Evolutionary conservation across 495 filamentous ascomycete species (phyloP).

Genomic region (Penicillium cinerascens): DNA sequence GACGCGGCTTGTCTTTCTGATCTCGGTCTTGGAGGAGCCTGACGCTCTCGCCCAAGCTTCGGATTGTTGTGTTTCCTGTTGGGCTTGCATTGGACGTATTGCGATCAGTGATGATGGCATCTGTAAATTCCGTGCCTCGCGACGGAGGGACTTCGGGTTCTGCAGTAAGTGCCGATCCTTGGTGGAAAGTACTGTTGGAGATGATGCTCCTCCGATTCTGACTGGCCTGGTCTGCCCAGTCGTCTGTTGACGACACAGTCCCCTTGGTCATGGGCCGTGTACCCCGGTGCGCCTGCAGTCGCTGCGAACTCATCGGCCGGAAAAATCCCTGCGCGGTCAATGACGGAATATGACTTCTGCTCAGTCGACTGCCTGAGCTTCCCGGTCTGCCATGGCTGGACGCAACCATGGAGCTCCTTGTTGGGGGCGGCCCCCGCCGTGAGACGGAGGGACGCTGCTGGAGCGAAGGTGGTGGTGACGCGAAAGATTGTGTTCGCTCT

Average conservation of each 20-base stretch:
- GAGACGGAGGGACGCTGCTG: conserved; percentile 48
- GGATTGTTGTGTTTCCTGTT: conserved; percentile 58
- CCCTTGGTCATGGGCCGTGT: conserved; percentile 48
- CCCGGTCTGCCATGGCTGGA: conserved; percentile 49
- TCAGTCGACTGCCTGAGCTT: conserved; percentile 69
- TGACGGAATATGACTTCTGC: conserved; percentile 84
- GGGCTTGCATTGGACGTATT: conserved; percentile 73
- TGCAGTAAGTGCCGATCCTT: conserved; percentile 37
- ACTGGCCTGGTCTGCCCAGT: conserved; percentile 41
- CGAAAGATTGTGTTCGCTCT: conserved; percentile 39
- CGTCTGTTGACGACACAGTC: conserved; percentile 38
- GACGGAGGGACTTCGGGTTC: conserved; percentile 66
- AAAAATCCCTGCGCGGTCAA: conserved; percentile 90
- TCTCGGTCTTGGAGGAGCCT: conserved; percentile 61
- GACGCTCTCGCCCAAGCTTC: conserved; percentile 71
- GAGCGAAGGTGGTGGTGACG: conserved; percentile 41
- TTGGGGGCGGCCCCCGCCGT: conserved; percentile 44
- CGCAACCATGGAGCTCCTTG: conserved; percentile 32
- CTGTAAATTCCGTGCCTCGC: conserved; percentile 75
- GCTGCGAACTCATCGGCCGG: conserved; percentile 93
- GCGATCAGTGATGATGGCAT: conserved; percentile 57
- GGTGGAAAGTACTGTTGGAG: conserved; percentile 41
- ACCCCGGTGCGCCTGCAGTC: conserved; percentile 84
- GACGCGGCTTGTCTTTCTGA: conserved; percentile 45
- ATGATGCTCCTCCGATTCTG: conserved; percentile 50